Percentiles rank a stretch among this genome's conserved stretches.
phyloP scores from a whole-genome alignment of 805 yeast species.

The Sugiyamaella lignohabitans region DNA sequence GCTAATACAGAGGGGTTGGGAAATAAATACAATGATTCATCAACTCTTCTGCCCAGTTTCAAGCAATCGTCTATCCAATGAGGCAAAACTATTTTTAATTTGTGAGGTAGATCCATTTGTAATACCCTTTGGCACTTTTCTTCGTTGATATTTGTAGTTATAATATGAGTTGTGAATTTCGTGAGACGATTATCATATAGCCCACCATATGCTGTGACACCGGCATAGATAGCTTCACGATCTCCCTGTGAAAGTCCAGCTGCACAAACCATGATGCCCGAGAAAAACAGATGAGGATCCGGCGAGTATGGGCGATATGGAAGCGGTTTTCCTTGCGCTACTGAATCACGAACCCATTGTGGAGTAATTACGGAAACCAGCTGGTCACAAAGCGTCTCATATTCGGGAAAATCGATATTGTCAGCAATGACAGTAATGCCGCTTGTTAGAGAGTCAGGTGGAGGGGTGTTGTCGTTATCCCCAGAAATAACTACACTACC shows the following conservation, averaged over 20 bases:
- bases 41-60: conserved; percentile 43
- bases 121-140: conserved; percentile 55
- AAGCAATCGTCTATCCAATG: conserved; percentile 75
- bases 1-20: conserved; percentile 29
- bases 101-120: conserved; percentile 23
- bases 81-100: conserved; percentile 50
- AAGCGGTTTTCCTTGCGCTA: conserved; percentile 36
- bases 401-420: conserved; percentile 48
- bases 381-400: conserved; percentile 39
- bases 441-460: not conserved
- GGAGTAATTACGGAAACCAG: conserved; percentile 63
- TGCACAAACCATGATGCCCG: conserved; percentile 53
- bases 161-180: conserved; percentile 69
- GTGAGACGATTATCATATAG: conserved; percentile 56
- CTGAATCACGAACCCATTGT: conserved; percentile 52
- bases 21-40: conserved; percentile 50
- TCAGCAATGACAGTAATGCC: conserved; percentile 40
- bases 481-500: not conserved
- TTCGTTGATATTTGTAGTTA: conserved; percentile 46
- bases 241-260: conserved; percentile 54
- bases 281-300: conserved; percentile 58
- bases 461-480: not conserved
- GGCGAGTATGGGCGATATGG: conserved; percentile 64
- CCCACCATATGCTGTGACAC: conserved; percentile 73
- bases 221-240: conserved; percentile 60